phyloP scores from a whole-genome alignment of 2,329 filamentous ascomycete species.

The Verticillium tricorpus region DNA sequence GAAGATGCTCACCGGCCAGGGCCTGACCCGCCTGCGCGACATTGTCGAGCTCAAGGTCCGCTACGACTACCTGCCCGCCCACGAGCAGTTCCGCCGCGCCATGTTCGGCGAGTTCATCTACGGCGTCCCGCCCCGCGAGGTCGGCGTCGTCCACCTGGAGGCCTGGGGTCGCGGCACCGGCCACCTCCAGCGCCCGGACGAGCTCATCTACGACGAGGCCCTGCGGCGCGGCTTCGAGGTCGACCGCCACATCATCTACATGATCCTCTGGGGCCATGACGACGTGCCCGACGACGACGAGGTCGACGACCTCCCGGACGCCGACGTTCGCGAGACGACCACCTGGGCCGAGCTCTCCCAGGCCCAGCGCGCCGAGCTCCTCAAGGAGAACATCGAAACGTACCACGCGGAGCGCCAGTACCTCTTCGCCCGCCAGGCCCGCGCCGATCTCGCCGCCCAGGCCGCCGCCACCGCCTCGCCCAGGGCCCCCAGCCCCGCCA shows the following conservation, averaged over 20 bases:
- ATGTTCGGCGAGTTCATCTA: constrained; percentile 29
- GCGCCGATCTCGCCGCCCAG: background rate
- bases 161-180: constrained; percentile 46
- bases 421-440: background rate
- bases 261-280: constrained; percentile 60
- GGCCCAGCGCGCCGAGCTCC: background rate
- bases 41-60: constrained; percentile 52
- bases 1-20: constrained; percentile 53
- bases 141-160: constrained; percentile 51
- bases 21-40: constrained; percentile 44
- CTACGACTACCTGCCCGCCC: constrained; percentile 43
- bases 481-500: background rate
- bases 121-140: constrained; percentile 45
- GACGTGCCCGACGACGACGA: constrained; percentile 25
- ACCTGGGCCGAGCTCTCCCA: background rate
- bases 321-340: background rate
- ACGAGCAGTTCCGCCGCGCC: constrained; percentile 16
- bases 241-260: constrained; percentile 47
- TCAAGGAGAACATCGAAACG: background rate
- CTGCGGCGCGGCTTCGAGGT: constrained; percentile 47
- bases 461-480: background rate
- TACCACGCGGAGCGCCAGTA: background rate
- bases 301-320: background rate
- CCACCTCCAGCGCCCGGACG: constrained; percentile 52
- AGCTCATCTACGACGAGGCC: constrained; percentile 54